Evolutionary conservation across 2,329 filamentous ascomycete genomes (phyloP), one percentile per base, ranked within the genome.

Genomic region (Rutstroemia sp.): DNA sequence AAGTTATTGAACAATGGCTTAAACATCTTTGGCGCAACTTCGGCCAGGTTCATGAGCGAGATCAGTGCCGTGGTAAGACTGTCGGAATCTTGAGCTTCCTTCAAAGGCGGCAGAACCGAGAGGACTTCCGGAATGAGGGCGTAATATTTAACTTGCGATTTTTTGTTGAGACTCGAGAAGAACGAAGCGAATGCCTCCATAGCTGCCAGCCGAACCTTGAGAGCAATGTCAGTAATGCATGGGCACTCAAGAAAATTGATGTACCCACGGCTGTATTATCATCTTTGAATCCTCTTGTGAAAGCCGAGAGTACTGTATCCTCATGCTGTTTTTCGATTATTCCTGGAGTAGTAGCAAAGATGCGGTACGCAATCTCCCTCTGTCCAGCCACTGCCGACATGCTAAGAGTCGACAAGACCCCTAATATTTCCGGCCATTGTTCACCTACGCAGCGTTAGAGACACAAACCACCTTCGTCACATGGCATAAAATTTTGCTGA

Each of bases 151-250:
- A 82, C 75, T 72, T 96, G 92, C 16, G 82, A 81, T 74, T 95
- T 96, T 77, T 95, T 96, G 69, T 77, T 81, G 65, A 97, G 83
- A 57, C 87, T 94, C 63, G 90, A 83, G 80, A 99, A 99, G 76
- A 99, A 97, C 3, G 92, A 86, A 18, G 92, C 88, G 70, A 99
- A 99, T 7, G 94, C 94, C 70, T 96, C 92, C 85, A 97, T 95
- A 56, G 94, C 92, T 48, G 92, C 87, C 58, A 99, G 83, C 62
- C 91, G 88, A 57, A 99, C 92, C 83, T 92, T 61, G 46, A 23
- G 44, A 52, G 19, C n/a, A 14, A 34, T 45, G 39, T 62, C 42
- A 63, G 53, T 52, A 49, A 49, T 27, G 38, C 41, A 9, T 19
- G 2, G 10, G 18, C 34, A 14, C 21, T 12, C 9, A 4, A 30